Base-by-base conservation (phyloP, 768 basidiomycete species). In the Mycena polygramma region DNA sequence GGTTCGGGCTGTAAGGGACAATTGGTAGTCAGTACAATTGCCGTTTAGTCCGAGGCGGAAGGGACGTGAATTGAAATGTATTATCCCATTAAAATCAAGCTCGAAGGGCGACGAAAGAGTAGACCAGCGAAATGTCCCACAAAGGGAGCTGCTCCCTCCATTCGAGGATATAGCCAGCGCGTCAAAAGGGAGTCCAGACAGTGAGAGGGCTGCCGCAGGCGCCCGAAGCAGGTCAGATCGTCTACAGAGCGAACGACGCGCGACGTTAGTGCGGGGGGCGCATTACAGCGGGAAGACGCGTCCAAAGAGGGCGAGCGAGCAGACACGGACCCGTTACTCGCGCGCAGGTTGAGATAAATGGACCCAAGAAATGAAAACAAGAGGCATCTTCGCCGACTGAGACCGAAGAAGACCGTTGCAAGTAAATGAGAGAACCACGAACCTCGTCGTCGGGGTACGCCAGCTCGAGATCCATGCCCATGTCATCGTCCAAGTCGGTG, bases 361-460 rank as follows among this genome's bases (percentile, higher is more conserved):
- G 15, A 9, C 14, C 9, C 48, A 24, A 26, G n/a, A 55, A n/a
- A 55, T 14, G n/a, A 55, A n/a, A 36, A 39, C 36, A 55, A 37
- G 30, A 11, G 54, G 13, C 48, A 37, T 55, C 20, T 10, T 35
- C 30, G 19, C 36, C 20, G 20, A 39, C 53, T 17, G 11, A 13
- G 37, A n/a, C 19, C 14, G 51, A 64, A 48, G 22, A 36, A 46
- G 10, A 61, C 9, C 17, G 35, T 9, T 4, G 13, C 7, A 5
- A 20, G 43, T 2, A 10, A 30, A 49, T 48, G 43, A 57, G 10
- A 37, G 19, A 48, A 10, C 8, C n/a, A 73, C 64, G 49, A 69
- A 73, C 72, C 66, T 70, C 72, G 39, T 70, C 72, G 69, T 73
- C 72, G 30, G 72, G 72, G 48, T 73, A 73, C 26, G 57, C 57